Conservation (phyloP, 164 flowering plant genomes). For the Annona cherimola region DNA sequence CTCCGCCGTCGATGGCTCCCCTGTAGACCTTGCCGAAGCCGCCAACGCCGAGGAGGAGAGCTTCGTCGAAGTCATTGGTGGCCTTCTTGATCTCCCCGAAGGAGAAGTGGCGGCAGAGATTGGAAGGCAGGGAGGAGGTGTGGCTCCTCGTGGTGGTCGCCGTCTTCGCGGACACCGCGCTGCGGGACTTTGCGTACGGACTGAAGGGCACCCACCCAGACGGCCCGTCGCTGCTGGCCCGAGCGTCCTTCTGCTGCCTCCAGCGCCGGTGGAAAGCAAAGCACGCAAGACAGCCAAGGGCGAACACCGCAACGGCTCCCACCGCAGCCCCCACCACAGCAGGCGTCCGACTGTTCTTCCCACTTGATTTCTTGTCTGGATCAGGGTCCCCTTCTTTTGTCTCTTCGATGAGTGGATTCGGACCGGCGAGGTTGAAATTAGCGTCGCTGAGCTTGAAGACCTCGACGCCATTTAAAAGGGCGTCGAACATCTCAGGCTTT, state of each 20-base stretch:
- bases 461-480: slow-evolving; percentile 60
- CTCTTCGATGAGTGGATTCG: slow-evolving; percentile 38
- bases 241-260: slow-evolving; percentile 16
- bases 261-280: slow-evolving; percentile 21
- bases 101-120: slow-evolving; percentile 42
- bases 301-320: slow-evolving; percentile 20
- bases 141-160: slow-evolving; percentile 28
- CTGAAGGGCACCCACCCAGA: slow-evolving; percentile 62
- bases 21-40: slow-evolving; percentile 51
- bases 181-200: slow-evolving; percentile 25
- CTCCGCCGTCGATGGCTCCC: slow-evolving; percentile 32
- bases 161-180: slow-evolving; percentile 31
- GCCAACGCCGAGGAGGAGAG: slow-evolving; percentile 36
- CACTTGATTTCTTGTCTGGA: slow-evolving; percentile 10
- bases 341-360: slow-evolving; percentile 13
- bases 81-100: slow-evolving; percentile 38
- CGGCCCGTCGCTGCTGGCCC: slow-evolving; percentile 23
- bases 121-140: slow-evolving; percentile 29
- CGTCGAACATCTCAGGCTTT: slow-evolving; percentile 33
- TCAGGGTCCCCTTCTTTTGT: slow-evolving; percentile 41
- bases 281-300: slow-evolving; percentile 14
- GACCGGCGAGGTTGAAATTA: slow-evolving; percentile 56
- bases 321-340: slow-evolving; percentile 24
- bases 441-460: slow-evolving; percentile 45
- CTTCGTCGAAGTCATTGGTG: slow-evolving; percentile 35